Conservation (phyloP, 2,329 filamentous ascomycete genomes). For the Botrytis elliptica region DNA sequence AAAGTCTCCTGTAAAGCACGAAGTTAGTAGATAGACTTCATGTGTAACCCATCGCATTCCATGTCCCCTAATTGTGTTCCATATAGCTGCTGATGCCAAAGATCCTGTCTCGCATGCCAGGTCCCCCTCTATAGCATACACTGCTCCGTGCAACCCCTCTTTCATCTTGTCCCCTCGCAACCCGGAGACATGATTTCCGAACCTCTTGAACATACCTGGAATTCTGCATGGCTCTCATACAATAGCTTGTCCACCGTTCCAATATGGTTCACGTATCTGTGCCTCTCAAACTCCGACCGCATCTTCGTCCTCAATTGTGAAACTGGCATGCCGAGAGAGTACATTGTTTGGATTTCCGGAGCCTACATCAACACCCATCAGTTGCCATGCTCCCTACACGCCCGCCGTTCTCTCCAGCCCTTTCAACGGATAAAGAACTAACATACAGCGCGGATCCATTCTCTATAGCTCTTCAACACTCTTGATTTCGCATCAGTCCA, state of each 20-base stretch:
- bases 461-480: conserved; percentile 85
- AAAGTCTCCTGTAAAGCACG: conserved; percentile 73
- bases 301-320: conserved; percentile 88
- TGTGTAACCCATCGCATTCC: too few species aligned
- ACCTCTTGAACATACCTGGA: conserved; percentile 64
- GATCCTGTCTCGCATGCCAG: not conserved
- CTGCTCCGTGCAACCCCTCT: not conserved
- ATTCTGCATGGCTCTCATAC: conserved; percentile 89
- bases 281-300: conserved; percentile 93
- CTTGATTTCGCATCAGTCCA: conserved; percentile 85
- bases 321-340: conserved; percentile 85
- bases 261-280: conserved; percentile 89
- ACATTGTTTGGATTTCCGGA: conserved; percentile 96
- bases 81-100: not conserved
- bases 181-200: conserved; percentile 9
- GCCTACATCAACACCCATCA: conserved; percentile 55
- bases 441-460: conserved; percentile 94
- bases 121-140: not conserved
- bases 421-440: not conserved
- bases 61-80: not conserved
- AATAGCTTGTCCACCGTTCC: conserved; percentile 85
- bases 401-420: not conserved
- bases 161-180: not conserved
- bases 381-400: not conserved
- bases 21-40: not conserved